phyloP scores from a whole-genome alignment of 2,329 filamentous ascomycete species.

The Aspergillus melleus region DNA sequence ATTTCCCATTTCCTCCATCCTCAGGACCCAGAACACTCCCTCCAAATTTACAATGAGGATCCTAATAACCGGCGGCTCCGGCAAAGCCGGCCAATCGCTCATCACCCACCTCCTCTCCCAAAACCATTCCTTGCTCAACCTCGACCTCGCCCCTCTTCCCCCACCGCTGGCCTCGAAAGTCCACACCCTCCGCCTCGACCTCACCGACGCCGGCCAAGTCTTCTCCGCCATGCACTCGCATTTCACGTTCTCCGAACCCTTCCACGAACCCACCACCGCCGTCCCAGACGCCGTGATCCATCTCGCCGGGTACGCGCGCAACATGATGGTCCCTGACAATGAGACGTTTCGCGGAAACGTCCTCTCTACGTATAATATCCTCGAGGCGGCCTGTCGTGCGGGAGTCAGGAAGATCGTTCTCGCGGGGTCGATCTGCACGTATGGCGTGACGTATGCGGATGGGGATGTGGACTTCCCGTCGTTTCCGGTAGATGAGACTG shows the following conservation, averaged over 20 bases:
- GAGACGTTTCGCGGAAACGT: constrained; percentile 60
- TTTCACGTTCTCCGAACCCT: constrained; percentile 51
- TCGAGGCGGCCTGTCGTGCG: constrained; percentile 63
- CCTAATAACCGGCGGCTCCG: constrained; percentile 57
- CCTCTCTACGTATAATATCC: constrained; percentile 60
- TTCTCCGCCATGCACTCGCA: constrained; percentile 59
- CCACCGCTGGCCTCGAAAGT: constrained; percentile 41
- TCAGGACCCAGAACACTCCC: neutral
- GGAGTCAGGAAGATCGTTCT: constrained; percentile 64
- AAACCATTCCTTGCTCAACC: constrained; percentile 56
- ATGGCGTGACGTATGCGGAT: constrained; percentile 63
- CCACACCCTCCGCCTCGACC: constrained; percentile 57
- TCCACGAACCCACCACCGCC: constrained; percentile 39
- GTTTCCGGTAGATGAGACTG: constrained; percentile 61
- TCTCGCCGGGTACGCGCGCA: constrained; percentile 60
- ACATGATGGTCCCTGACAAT: constrained; percentile 62
- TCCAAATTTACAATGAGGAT: constrained; percentile 40
- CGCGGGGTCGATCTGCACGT: constrained; percentile 60
- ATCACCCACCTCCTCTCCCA: constrained; percentile 53
- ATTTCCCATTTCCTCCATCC: too few relatives aligned
- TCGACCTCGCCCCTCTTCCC: constrained; percentile 52
- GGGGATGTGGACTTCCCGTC: constrained; percentile 57
- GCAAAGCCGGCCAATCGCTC: constrained; percentile 57
- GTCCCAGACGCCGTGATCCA: constrained; percentile 63
- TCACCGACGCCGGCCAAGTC: constrained; percentile 57